Evolutionary conservation across 805 yeast species (phyloP), one percentile per base, ranked within the genome.

Genomic region (Zygosaccharomyces kombuchaensis): DNA sequence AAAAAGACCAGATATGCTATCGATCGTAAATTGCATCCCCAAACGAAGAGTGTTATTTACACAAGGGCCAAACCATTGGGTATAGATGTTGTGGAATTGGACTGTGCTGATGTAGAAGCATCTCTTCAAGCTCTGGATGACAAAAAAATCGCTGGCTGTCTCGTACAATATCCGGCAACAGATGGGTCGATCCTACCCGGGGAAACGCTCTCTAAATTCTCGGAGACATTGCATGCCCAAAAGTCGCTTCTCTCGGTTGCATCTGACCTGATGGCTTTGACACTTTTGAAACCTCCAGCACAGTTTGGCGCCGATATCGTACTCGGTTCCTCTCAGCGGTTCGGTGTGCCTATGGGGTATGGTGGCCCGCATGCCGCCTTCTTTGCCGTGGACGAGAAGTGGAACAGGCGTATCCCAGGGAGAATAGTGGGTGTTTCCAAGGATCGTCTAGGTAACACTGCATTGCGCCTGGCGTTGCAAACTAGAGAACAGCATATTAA

Each of bases 311-410:
- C 98, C 35, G 99, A 93, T 65, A 84, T 93, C 41, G 96, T 84
- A 1, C 72, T 93, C 36, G 99, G 99, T 39, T 80, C 89, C 7
- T 77, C 97, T 4, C 99, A 93, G 74, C 77, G 99, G 66, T 88
- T 93, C 58, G 99, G 99, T 60, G 97, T 91, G 32, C 98, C 99
- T 45, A 78, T 91, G 72, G 99, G 98, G 6, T 93, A 81, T 63
- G 99, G 99, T 60, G 99, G 99, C 16, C 99, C 99, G 3, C 99
- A 93, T 66, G 98, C 99, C 38, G 99, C 96, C 0, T 93, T 87
- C 70, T 90, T 93, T 58, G 87, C 98, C 7, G 95, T 91, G 34
- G 75, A 80, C n/a, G 79, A 81, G 48, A 76, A 80, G 45, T 75
- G 84, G 56, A 87, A 87, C 62, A 80, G 99, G 63, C 93, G 90